phyloP scores from a whole-genome alignment of 805 yeast species.

The Saturnispora besseyi region DNA sequence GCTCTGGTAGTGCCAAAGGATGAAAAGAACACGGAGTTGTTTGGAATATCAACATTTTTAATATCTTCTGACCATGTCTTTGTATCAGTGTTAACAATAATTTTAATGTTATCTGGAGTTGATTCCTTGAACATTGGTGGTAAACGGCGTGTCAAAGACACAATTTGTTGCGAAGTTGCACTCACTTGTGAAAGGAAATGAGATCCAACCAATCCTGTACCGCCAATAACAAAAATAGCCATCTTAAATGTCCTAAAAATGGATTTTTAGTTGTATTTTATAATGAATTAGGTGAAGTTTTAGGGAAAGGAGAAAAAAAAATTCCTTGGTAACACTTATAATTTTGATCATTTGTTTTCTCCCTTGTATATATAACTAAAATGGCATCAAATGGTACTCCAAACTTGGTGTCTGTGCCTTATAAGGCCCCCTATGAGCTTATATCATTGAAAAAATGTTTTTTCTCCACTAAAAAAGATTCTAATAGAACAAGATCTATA shows the following conservation, averaged over 20 bases:
- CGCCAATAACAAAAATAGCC: constrained; percentile 43
- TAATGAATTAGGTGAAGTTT: background rate
- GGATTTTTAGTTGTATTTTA: background rate
- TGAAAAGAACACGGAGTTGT: constrained; percentile 42
- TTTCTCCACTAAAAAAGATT: constrained; percentile 22
- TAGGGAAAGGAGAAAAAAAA: background rate
- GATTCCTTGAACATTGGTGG: constrained; percentile 14
- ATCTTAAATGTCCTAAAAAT: background rate
- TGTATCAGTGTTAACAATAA: constrained; percentile 38
- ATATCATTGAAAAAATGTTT: constrained; percentile 41
- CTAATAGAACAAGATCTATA: background rate
- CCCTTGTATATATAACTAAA: background rate
- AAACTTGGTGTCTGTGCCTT: constrained; percentile 10
- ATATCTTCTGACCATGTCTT: constrained; percentile 41
- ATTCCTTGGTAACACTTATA: no score
- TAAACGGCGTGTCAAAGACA: constrained; percentile 45
- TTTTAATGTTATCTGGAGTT: constrained; percentile 18
- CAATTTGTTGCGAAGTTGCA: constrained; percentile 31
- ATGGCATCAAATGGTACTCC: background rate
- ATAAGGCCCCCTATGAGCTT: constrained; percentile 36
- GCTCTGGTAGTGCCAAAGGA: constrained; percentile 71
- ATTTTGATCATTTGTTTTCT: background rate
- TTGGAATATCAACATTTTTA: constrained; percentile 22
- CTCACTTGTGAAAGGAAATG: constrained; percentile 39
- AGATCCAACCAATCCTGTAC: constrained; percentile 73